Conservation (phyloP, 2,329 filamentous ascomycete genomes). For the Coniella vitis region DNA sequence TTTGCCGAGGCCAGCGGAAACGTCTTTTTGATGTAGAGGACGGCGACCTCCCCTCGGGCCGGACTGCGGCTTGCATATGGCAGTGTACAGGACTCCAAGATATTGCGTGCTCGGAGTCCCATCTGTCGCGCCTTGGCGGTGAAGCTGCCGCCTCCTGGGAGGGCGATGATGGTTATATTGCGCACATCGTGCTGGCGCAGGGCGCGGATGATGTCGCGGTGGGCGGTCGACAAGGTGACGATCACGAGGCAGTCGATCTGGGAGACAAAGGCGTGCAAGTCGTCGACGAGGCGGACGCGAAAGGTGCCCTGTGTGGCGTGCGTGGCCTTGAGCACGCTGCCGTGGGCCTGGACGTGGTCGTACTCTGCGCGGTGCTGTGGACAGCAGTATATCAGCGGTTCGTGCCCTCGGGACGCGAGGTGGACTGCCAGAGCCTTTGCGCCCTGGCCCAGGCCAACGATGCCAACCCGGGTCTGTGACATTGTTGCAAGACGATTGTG, state of each 20-base stretch:
- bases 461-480: slow-evolving; percentile 3
- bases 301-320: neutral
- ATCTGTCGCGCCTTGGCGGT: slow-evolving; percentile 1
- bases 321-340: neutral
- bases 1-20: slow-evolving; percentile 4
- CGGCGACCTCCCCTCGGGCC: neutral
- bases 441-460: slow-evolving; percentile 7
- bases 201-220: slow-evolving; percentile 1
- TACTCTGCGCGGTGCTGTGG: slow-evolving; percentile 5
- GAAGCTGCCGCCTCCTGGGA: slow-evolving; percentile 4
- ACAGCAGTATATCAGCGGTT: slow-evolving; percentile 4
- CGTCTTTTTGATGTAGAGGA: slow-evolving; percentile 6
- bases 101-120: slow-evolving; percentile 1
- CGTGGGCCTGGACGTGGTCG: neutral
- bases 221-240: slow-evolving; percentile 4
- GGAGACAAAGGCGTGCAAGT: neutral
- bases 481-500: no score
- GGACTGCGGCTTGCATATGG: slow-evolving; percentile 3
- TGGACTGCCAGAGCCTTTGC: slow-evolving; percentile 6
- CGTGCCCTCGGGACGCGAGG: slow-evolving; percentile 1
- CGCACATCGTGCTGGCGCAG: slow-evolving; percentile 1
- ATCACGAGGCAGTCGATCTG: slow-evolving; percentile 2
- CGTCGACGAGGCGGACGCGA: neutral
- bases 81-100: slow-evolving; percentile 4
- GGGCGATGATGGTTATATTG: slow-evolving; percentile 1